Evolutionary conservation across 2,329 filamentous ascomycete species (phyloP).

Genomic region (Neospermospora avenae): DNA sequence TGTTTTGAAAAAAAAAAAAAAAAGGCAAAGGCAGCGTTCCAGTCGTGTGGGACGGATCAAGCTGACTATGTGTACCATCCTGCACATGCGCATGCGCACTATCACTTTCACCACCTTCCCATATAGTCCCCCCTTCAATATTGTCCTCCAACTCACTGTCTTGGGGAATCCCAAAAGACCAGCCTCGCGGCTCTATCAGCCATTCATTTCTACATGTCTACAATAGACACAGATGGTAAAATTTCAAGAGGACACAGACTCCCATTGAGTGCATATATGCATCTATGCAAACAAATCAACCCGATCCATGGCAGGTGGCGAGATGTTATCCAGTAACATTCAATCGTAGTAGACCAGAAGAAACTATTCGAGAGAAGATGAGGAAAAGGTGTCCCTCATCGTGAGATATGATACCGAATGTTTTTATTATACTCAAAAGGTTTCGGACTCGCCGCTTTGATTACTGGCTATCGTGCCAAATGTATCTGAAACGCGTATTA

Average conservation of each 20-base stretch:
- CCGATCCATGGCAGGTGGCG: not conserved
- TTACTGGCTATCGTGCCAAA: slow-evolving; percentile 51
- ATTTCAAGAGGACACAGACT: not conserved
- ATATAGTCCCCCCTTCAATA: not conserved
- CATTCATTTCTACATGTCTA: slow-evolving; percentile 8
- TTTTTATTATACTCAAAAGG: slow-evolving; percentile 39
- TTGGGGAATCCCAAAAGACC: not conserved
- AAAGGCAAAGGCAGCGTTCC: no score
- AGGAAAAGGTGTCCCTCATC: slow-evolving; percentile 11
- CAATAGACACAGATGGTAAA: slow-evolving; percentile 12
- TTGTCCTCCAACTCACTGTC: not conserved
- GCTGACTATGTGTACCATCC: not conserved
- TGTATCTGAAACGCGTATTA: slow-evolving; percentile 43
- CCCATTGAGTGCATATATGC: slow-evolving; percentile 1
- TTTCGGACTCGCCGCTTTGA: slow-evolving; percentile 46
- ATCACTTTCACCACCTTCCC: not conserved
- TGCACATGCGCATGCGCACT: not conserved
- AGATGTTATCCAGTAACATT: slow-evolving; percentile 16
- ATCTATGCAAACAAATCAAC: not conserved
- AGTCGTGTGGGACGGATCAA: no score
- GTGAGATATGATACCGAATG: slow-evolving; percentile 21
- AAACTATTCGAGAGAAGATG: not conserved
- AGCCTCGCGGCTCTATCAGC: not conserved
- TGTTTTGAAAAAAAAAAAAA: no score
- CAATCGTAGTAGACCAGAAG: not conserved